Evolutionary conservation across 495 filamentous ascomycete species (phyloP).

Genomic region (Aspergillus cristatus): DNA sequence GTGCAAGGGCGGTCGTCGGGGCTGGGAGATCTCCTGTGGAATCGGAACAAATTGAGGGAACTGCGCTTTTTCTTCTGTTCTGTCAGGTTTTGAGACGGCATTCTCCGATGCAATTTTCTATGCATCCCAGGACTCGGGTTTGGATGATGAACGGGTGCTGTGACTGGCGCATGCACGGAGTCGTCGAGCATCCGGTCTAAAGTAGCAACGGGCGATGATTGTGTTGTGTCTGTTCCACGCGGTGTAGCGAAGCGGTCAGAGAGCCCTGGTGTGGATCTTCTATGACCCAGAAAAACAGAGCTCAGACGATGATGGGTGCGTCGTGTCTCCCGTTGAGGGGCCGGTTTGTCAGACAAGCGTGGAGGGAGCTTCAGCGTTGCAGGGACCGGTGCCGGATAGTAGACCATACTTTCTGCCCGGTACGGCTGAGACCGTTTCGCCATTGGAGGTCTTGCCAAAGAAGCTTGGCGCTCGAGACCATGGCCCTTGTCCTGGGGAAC

Average conservation of each 20-base stretch:
- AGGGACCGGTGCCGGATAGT: conserved; percentile 90
- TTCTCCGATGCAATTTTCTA: conserved; percentile 29
- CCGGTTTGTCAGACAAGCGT: conserved; percentile 67
- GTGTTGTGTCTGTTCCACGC: conserved; percentile 60
- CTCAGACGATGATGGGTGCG: too few species aligned
- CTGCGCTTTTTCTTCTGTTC: too few species aligned
- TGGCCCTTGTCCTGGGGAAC: conserved; percentile 34
- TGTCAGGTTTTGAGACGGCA: conserved; percentile 11
- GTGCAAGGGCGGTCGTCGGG: too few species aligned
- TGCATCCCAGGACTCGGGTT: conserved; percentile 65
- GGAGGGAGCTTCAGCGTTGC: conserved; percentile 88
- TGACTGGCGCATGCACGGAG: conserved; percentile 86
- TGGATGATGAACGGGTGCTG: conserved; percentile 88
- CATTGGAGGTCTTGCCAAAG: conserved; percentile 31
- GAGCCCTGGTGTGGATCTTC: too few species aligned
- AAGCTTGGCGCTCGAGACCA: conserved; percentile 23
- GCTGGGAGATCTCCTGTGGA: too few species aligned
- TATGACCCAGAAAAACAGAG: too few species aligned
- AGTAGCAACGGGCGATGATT: conserved; percentile 75
- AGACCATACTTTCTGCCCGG: conserved; percentile 72
- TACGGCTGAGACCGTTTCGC: conserved; percentile 50
- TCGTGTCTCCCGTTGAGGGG: conserved; percentile 54
- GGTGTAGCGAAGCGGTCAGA: too few species aligned
- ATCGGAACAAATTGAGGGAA: too few species aligned
- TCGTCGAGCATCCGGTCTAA: conserved; percentile 91